Conservation (phyloP, 768 basidiomycete species). For the Tremella yokohamensis region DNA sequence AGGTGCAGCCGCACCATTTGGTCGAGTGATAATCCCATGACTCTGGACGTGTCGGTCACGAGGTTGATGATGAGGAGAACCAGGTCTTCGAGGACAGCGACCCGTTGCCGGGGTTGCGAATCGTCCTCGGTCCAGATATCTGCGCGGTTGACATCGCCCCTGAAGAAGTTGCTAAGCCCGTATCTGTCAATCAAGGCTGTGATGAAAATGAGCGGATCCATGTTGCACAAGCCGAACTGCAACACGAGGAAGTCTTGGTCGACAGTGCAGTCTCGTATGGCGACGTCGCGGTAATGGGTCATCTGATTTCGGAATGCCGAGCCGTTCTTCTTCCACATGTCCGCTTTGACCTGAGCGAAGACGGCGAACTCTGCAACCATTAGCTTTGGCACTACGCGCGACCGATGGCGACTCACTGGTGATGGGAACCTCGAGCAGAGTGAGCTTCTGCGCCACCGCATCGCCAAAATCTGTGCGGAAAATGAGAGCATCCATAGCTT, state of each 20-base stretch:
- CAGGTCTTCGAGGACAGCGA: slow-evolving; percentile 80
- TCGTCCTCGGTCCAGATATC: slow-evolving; percentile 20
- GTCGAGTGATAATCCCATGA: slow-evolving; percentile 64
- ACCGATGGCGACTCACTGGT: slow-evolving; percentile 61
- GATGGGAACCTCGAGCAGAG: slow-evolving; percentile 80
- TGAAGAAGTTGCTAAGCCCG: slow-evolving; percentile 74
- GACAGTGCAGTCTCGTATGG: slow-evolving; percentile 90
- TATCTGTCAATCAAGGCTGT: slow-evolving; percentile 88
- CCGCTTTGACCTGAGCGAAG: slow-evolving; percentile 81
- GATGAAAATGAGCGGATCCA: slow-evolving; percentile 72
- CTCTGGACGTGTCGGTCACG: slow-evolving; percentile 73
- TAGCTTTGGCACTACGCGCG: background rate
- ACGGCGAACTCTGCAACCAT: slow-evolving; percentile 28
- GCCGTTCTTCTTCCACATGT: slow-evolving; percentile 96
- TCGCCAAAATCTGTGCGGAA: slow-evolving; percentile 38
- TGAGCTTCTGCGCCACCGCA: slow-evolving; percentile 54
- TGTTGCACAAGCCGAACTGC: slow-evolving; percentile 73
- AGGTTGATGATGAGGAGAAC: slow-evolving; percentile 82
- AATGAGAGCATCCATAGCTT: slow-evolving; percentile 61
- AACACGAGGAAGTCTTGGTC: slow-evolving; percentile 92
- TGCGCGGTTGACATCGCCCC: slow-evolving; percentile 39
- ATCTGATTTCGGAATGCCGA: slow-evolving; percentile 91
- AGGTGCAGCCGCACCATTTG: slow-evolving; percentile 74
- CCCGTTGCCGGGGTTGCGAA: slow-evolving; percentile 29
- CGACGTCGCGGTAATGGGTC: slow-evolving; percentile 92